Base-by-base conservation (phyloP, 192 early-diverging fungal species). In the Chytriomyces sp. region DNA sequence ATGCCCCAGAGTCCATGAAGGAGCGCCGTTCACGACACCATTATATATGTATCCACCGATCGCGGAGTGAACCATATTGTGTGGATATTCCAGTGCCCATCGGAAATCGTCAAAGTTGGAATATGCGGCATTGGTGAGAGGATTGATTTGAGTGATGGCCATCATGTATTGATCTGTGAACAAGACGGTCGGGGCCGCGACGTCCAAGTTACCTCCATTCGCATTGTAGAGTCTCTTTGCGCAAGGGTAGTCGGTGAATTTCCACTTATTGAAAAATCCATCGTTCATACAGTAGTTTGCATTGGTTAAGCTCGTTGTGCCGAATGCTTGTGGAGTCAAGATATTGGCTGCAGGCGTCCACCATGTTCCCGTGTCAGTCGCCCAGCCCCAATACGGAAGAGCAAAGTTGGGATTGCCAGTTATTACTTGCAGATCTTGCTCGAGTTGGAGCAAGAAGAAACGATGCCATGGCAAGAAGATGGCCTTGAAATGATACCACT, bases 341-440 rank as follows among this genome's bases (percentile, higher is more conserved):
- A 72, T 72, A 19, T 41, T 41, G 57, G 39, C 38, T 22, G 57
- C 25, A 30, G 58, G 12, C 1, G 31, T 25, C 17, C n/a, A n/a
- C 70, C 70, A 72, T 0, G 19, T 38, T 22, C 44, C 26, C 14
- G 59, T 22, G 36, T 73, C 49, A 36, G 60, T 53, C 39, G 30
- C 59, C 89, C 89, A 91, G 80, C 86, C 86, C 86, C 86, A 89
- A 84, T 88, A 91, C 12, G 85, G 86, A 36, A 88, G 58, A 17
- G 83, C 74, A 1, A 81, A 78, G 19, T 64, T 71, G 8, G 60
- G 28, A 19, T 80, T 72, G 14, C 41, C 49, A 64, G 75, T 70
- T 0, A 58, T 30, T n/a, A 40, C 37, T 26, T 65, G 38, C 52
- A 82, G 12, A 37, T 56, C 52, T 55, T 60, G 22, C 39, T 78